Percentiles rank a stretch among this genome's conserved stretches.
Conservation (phyloP, 805 yeast species). For the Sugiyamaella mastotermitis region DNA sequence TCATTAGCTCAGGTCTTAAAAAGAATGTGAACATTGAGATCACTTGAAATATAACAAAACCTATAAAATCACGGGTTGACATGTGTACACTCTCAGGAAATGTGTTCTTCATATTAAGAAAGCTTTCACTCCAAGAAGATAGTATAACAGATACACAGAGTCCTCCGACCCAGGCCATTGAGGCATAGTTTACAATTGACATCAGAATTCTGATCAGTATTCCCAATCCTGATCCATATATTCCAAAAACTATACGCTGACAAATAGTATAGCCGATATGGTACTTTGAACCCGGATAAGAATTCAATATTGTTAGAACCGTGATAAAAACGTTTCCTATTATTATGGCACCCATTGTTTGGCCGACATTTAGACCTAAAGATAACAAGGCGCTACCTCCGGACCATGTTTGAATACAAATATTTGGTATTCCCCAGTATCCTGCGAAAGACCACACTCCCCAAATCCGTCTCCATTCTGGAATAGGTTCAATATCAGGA, state of each 20-base stretch:
- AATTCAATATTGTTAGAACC: slow-evolving; percentile 37
- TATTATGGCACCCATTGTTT: slow-evolving; percentile 40
- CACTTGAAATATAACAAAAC: no score
- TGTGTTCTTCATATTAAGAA: no score
- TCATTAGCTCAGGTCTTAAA: neutral
- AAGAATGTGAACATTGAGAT: no score
- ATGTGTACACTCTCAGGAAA: no score
- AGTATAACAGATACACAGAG: no score
- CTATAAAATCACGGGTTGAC: no score
- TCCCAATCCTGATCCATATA: slow-evolving; percentile 40
- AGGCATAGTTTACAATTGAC: no score
- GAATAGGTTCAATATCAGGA: no score
- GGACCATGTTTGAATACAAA: slow-evolving; percentile 37
- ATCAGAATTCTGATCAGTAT: no score
- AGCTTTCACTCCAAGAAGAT: no score
- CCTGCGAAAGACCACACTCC: slow-evolving; percentile 35
- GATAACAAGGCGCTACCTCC: slow-evolving; percentile 39
- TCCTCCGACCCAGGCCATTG: no score
- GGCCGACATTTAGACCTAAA: slow-evolving; percentile 39
- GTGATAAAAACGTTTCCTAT: slow-evolving; percentile 38
- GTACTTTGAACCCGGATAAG: slow-evolving; percentile 43
- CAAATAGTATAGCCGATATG: slow-evolving; percentile 46
- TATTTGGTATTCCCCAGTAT: slow-evolving; percentile 20
- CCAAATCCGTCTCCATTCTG: slow-evolving; percentile 44
- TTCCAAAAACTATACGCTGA: slow-evolving; percentile 42